Percentiles rank a stretch among this genome's conserved stretches.
phyloP scores from a whole-genome alignment of 2,329 filamentous ascomycete genomes.

The Aspergillus cejpii region DNA sequence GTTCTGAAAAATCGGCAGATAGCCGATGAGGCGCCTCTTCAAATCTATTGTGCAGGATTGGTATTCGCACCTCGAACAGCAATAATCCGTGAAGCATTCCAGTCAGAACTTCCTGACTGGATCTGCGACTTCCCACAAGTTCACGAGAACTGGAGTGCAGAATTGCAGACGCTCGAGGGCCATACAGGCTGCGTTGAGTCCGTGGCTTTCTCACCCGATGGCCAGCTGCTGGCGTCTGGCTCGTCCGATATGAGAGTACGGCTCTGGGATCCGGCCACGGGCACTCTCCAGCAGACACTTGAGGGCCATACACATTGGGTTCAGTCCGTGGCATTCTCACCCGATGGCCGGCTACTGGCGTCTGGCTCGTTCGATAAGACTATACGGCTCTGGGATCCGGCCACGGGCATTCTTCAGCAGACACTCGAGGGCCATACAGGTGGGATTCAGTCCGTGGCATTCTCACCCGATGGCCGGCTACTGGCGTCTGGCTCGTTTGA shows the following conservation, averaged over 20 bases:
- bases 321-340: constrained; percentile 14
- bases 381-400: constrained; percentile 13
- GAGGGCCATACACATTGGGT: constrained; percentile 8
- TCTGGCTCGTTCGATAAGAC: constrained; percentile 13
- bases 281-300: constrained; percentile 4
- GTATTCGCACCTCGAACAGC: constrained; percentile 26
- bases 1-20: constrained; percentile 24
- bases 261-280: constrained; percentile 8
- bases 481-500: constrained; percentile 8
- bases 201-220: constrained; percentile 18
- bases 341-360: constrained; percentile 14
- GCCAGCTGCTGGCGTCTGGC: constrained; percentile 12
- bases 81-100: constrained; percentile 22
- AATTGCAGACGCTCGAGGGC: constrained; percentile 12
- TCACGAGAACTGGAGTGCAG: constrained; percentile 7
- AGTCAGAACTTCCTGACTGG: constrained; percentile 12
- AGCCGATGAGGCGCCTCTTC: constrained; percentile 28
- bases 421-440: constrained; percentile 4
- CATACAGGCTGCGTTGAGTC: constrained; percentile 9
- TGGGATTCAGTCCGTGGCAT: constrained; percentile 3
- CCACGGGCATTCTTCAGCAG: constrained; percentile 1
- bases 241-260: constrained; percentile 11
- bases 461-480: constrained; percentile 6
- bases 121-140: constrained; percentile 9
- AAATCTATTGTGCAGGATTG: constrained; percentile 31